Evolutionary conservation across 1,139 yeast genomes (phyloP).

Genomic region (Kodamaea sp.): DNA sequence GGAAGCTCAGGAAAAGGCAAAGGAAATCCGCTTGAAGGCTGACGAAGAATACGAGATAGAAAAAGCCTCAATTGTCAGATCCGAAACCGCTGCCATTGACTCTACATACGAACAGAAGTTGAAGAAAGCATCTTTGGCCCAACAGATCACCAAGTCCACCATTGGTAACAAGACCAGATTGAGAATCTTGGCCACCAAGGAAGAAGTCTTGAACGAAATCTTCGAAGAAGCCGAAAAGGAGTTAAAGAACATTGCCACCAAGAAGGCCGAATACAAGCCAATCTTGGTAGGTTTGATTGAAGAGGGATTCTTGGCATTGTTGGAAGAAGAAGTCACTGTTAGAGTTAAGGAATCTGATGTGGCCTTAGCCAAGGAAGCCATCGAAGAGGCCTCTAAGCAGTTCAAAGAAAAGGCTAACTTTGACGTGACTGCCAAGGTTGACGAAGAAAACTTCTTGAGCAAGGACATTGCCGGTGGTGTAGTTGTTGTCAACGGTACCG

Average conservation of each 20-base stretch:
- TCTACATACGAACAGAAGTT: conserved; percentile 75
- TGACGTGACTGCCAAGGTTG: conserved; percentile 52
- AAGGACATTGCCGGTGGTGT: conserved; percentile 85
- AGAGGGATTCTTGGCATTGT: conserved; percentile 75
- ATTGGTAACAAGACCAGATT: conserved; percentile 94
- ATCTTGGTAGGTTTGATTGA: conserved; percentile 76
- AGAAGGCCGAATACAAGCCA: conserved; percentile 60
- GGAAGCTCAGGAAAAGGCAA: conserved; percentile 99
- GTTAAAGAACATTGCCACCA: conserved; percentile 54
- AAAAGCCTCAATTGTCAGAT: conserved; percentile 90
- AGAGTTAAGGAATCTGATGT: conserved; percentile 73
- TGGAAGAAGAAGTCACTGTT: conserved; percentile 68
- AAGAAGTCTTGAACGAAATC: conserved; percentile 72
- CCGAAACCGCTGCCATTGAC: conserved; percentile 89
- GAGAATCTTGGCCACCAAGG: conserved; percentile 84
- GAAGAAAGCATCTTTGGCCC: conserved; percentile 89
- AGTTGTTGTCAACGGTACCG: conserved; percentile 64
- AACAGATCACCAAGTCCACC: conserved; percentile 94
- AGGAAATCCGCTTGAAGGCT: conserved; percentile 91
- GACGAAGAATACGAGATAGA: conserved; percentile 99
- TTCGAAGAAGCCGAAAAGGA: conserved; percentile 68
- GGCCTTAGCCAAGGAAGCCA: conserved; percentile 61
- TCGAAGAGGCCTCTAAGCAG: conserved; percentile 59
- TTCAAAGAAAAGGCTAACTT: conserved; percentile 61
- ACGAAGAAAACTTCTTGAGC: conserved; percentile 56